Evolutionary conservation across 2,329 filamentous ascomycete genomes (phyloP), one percentile per base, ranked within the genome.

Genomic region (Cladophialophora chaetospira): DNA sequence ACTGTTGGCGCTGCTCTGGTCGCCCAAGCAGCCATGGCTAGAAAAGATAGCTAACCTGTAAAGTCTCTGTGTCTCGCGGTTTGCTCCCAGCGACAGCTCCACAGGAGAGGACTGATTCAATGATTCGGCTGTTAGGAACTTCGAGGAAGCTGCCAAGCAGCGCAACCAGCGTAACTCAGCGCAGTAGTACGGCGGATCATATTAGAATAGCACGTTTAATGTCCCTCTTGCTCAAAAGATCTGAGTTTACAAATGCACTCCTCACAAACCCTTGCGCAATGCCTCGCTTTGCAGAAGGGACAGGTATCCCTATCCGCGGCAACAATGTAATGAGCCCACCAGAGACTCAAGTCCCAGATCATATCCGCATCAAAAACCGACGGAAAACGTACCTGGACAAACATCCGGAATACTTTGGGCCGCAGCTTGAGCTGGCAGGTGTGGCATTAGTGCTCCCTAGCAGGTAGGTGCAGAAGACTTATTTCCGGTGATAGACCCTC

Each of bases 331-430:
- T 4, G 10, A 19, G 8, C 29, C 13, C 25, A 9, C 4, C 52
- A n/a, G 36, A 42, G 35, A n/a, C 23, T 4, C 31, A 52, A 13
- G 51, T 61, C 9, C 62, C 62, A 9, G 52, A 61, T 38, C 69
- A 67, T 2, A 81, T 90, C 47, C 76, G 79, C 29, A 75, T 83
- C 23, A 90, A 88, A 73, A 95, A 95, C 72, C 82, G 91, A 48
- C 83, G 91, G 11, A 87, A 88, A 63, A 85, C 87, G 66, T 95
- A 91, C 68, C 79, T 96, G 21, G 82, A 87, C 59, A 77, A 82
- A 3, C 82, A 93, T 68, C 86, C 87, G 2, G 81, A 83, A 52
- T 96, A 95, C 74, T 88, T 93, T 69, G 73, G 74, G 44, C 65
- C 80, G 44, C 79, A 79, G 53, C 81, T 87, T 58, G 85, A 87